A percentile compares a stretch with the other conserved stretches of the same genome.
phyloP scores from a whole-genome alignment of 2,329 filamentous ascomycete species.

The Verticillium isaacii region DNA sequence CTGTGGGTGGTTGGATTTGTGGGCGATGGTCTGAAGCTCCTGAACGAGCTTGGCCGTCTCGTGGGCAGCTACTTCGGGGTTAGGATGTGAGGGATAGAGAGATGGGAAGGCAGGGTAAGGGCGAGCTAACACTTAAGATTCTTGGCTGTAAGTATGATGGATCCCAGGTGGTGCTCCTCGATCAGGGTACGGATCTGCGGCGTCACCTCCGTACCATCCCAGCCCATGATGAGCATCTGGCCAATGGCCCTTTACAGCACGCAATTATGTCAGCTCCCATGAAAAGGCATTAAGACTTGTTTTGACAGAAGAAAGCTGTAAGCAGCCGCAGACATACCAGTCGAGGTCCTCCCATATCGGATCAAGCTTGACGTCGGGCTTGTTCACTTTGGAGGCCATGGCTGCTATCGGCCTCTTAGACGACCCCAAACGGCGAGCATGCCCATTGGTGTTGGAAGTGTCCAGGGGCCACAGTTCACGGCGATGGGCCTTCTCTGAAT shows the following conservation, averaged over 20 bases:
- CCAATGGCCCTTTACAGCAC: slow-evolving; percentile 56
- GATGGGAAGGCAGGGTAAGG: neutral
- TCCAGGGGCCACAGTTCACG: slow-evolving; percentile 13
- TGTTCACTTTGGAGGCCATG: slow-evolving; percentile 15
- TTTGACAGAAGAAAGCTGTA: neutral
- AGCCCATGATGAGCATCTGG: slow-evolving; percentile 78
- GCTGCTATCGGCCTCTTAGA: slow-evolving; percentile 20
- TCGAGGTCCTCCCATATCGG: slow-evolving; percentile 72
- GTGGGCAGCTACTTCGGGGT: slow-evolving; percentile 64
- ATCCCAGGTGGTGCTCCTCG: slow-evolving; percentile 80
- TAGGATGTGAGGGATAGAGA: slow-evolving; percentile 12
- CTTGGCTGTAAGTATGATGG: slow-evolving; percentile 78
- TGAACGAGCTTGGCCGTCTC: slow-evolving; percentile 84
- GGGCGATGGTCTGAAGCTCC: slow-evolving; percentile 88
- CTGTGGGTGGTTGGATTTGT: slow-evolving; percentile 82
- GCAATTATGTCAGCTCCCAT: neutral
- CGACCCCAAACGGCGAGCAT: slow-evolving; percentile 20
- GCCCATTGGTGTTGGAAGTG: slow-evolving; percentile 13
- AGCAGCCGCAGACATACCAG: slow-evolving; percentile 50
- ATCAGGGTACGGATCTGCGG: slow-evolving; percentile 79
- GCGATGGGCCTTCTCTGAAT: slow-evolving; percentile 9
- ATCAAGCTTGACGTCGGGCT: slow-evolving; percentile 45
- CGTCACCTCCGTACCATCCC: slow-evolving; percentile 78
- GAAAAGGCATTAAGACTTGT: neutral
- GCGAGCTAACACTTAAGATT: slow-evolving; percentile 69